Base-by-base conservation (phyloP, 164 flowering plant genomes). In the Annona squamosa region DNA sequence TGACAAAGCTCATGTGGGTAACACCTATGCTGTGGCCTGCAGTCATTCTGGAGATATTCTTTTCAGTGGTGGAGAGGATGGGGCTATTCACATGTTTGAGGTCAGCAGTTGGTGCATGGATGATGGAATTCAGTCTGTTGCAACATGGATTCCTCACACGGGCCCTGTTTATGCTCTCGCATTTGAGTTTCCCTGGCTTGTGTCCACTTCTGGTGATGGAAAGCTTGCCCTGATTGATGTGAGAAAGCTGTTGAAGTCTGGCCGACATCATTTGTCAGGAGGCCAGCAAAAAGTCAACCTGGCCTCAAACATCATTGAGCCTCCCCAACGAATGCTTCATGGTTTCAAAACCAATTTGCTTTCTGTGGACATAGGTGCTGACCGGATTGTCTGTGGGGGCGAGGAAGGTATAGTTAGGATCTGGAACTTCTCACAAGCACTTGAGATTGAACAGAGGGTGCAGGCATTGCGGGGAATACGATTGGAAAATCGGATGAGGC, bases 171-270 rank as follows among this genome's bases (percentile, higher is more conserved):
- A 85, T 64, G 89, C 98, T 13, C 90, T 94, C 68, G 88, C 95
- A 12, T 94, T 94, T 77, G 99, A 92, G 87, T 92, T 89, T 77
- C 99, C 99, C 7, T 94, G 98, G 97, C 91, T 94, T 75, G 92
- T 91, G 46, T 94, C 98, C 26, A 90, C 95, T 61, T 91, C 99
- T 13, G 79, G 85, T 71, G 99, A 94, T 77, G 98, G 99, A 48
- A 90, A 84, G 69, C 79, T 94, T 19, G 82, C 97, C 17, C 84
- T 95, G 63, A 89, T 89, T 64, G 92, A 93, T 80, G 90, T 91
- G 67, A 84, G 98, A 67, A 86, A 86, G 83, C 79, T 91, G 73
- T 46, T 95, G 77, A 88, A 78, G 78, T 76, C 82, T 2, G 80
- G 76, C 37, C 74, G 70, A 68, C 74, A 69, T 4, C 75, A 82